A percentile compares a stretch with the other conserved stretches of the same genome.
Evolutionary conservation across 2,329 filamentous ascomycete genomes (phyloP).

Genomic region (Trichophyton equinum): DNA sequence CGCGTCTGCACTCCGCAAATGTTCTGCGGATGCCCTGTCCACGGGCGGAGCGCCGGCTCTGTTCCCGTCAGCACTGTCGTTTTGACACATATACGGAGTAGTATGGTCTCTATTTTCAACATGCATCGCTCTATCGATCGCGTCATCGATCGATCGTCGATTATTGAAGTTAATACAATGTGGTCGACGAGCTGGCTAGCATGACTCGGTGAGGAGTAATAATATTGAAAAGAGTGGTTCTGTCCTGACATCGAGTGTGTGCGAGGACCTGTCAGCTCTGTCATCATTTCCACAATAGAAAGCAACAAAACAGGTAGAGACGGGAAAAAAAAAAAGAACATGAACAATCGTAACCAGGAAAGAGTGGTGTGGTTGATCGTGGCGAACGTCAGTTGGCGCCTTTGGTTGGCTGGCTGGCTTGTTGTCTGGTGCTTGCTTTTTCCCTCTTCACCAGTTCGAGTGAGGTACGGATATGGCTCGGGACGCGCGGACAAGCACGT

Average conservation of each 20-base stretch:
- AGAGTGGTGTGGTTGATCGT: neutral
- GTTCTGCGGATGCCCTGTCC: too few relatives aligned
- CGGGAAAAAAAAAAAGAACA: too few relatives aligned
- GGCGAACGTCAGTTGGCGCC: neutral
- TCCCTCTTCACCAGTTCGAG: neutral
- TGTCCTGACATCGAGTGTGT: too few relatives aligned
- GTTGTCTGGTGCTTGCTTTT: neutral
- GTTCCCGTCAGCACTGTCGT: too few relatives aligned
- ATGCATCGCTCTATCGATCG: neutral
- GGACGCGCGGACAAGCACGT: too few relatives aligned
- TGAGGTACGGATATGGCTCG: too few relatives aligned
- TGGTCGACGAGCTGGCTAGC: neutral
- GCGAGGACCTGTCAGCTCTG: neutral
- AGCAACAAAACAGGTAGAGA: neutral
- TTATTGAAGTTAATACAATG: neutral
- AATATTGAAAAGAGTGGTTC: neutral
- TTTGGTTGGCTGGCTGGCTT: neutral
- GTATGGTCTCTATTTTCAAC: neutral
- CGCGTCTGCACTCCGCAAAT: too few relatives aligned
- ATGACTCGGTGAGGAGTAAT: neutral
- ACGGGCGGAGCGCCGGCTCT: too few relatives aligned
- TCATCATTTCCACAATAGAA: neutral
- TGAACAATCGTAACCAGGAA: neutral
- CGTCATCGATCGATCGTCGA: neutral
- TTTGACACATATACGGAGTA: too few relatives aligned